Evolutionary conservation across 768 basidiomycete species (phyloP), one percentile per base, ranked within the genome.

Genomic region (Strobilomyces confusus): DNA sequence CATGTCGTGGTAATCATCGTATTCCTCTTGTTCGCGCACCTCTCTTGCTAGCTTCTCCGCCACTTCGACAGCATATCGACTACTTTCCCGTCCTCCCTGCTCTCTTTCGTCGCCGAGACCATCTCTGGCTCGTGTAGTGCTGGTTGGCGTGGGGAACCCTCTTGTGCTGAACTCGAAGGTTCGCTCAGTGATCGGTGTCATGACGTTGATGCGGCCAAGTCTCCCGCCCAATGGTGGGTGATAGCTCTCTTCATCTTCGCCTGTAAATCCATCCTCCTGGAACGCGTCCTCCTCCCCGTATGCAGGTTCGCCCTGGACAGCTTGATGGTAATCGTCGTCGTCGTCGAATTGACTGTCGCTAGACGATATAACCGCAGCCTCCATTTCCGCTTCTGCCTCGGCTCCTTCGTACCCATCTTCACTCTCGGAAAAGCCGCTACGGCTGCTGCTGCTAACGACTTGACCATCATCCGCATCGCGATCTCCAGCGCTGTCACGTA

Each of bases 111-210:
- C 69, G 38, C 15, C 33, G 33, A 48, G 45, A 48, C 50, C 50
- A 46, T 67, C 67, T 65, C 85, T 33, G 75, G 78, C 17, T 79
- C 80, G 20, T 81, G 74, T 52, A 68, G 76, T 59, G 77, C 79
- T 34, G 78, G 65, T 60, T 58, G 73, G 55, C 54, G 70, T 63
- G 43, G 71, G 69, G 37, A 71, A 60, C 22, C 68, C 68, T 54
- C 82, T 75, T 15, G 82, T 87, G 60, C 83, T 87, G 66, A 77
- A 95, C 69, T 98, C 97, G 62, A 82, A 81, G 11, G 97, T 98
- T 38, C 95, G 79, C 70, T 99, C 97, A 13, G 92, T 92, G 69
- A 98, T 98, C 3, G 97, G 95, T 9, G 95, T 98, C 93, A 99
- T 94, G 51, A 95, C 86, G 64, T 89, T 85, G 72, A 98, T 89